Conservation (phyloP, 768 basidiomycete genomes). For the Naematelia encephala region DNA sequence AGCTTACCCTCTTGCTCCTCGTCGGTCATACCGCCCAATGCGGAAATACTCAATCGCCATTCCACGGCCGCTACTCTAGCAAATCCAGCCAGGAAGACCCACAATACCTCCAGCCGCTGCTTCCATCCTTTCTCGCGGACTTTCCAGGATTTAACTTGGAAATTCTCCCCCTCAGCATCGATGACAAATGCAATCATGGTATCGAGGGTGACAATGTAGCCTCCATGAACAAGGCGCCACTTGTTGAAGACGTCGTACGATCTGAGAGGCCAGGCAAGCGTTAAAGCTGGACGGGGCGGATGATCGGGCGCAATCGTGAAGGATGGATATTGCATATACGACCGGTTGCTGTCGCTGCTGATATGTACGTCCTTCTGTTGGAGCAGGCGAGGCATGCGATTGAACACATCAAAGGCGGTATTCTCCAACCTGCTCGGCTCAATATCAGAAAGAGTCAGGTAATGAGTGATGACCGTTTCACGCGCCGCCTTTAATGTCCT, state of each 20-base stretch:
- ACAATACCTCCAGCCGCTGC: constrained; percentile 7
- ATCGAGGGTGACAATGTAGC: constrained; percentile 15
- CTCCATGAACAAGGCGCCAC: constrained; percentile 23
- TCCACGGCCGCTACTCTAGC: constrained; percentile 16
- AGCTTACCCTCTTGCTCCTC: constrained; percentile 28
- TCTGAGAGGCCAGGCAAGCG: constrained; percentile 32
- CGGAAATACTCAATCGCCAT: constrained; percentile 18
- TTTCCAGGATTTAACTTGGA: constrained; percentile 20
- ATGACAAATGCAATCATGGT: constrained; percentile 22
- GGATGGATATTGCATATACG: constrained; percentile 17
- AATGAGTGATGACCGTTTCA: neutral
- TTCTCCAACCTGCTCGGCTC: constrained; percentile 5
- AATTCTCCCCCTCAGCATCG: constrained; percentile 31
- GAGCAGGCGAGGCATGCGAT: constrained; percentile 19
- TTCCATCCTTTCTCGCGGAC: neutral
- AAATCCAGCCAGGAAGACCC: constrained; percentile 13
- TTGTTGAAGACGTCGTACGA: constrained; percentile 39
- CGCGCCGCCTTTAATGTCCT: neutral
- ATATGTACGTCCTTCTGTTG: constrained; percentile 11
- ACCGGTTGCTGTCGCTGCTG: neutral
- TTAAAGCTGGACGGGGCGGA: constrained; percentile 19
- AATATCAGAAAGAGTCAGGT: neutral
- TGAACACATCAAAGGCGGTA: constrained; percentile 29
- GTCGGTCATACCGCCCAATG: constrained; percentile 10
- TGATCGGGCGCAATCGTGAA: constrained; percentile 30